Evolutionary conservation across 805 yeast species (phyloP), one percentile per base, ranked within the genome.

Genomic region (Kazachstania psychrophila): DNA sequence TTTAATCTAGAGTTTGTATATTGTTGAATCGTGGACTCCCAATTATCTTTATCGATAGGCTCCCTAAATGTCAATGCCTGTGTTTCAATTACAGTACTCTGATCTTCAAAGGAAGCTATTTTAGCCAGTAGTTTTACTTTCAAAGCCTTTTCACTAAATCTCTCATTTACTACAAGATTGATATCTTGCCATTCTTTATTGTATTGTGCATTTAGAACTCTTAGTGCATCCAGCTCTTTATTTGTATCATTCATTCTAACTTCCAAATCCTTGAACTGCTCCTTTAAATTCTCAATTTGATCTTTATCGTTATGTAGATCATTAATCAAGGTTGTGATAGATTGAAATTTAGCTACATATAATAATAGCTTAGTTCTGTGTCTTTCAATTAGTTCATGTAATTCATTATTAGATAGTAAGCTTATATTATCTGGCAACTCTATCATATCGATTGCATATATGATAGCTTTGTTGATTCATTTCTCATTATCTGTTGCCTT

Each of bases 1-100:
- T 56, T 43, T 15, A 61, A 60, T 32, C 79, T 57, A 28, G 61
- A 63, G 2, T 42, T 42, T 33, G 61, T 52, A 49, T 71, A 76
- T n/a, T 53, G 51, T 12, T 50, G 45, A 11, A 76, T 55, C 46
- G 75, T 70, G 10, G 37, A 20, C 59, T 56, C 40, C 53, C 63
- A 4, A 40, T 62, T 64, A 12, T 48, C 54, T 18, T 58, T 37
- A 38, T 44, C 39, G 1, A 37, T 14, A 8, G 31, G 39, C 14
- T 37, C 32, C 40, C 51, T 41, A 17, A 38, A 23, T 7, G 30
- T 40, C 7, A 23, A 23, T n/a, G 38, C 29, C 5, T 37, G 26
- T 4, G 36, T 10, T 25, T 48, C 51, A 23, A 50, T 16, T 5
- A 25, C 29, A n/a, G 37, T 32, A n/a, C 54, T 41, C 13, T 43